These are phyloP conservation scores for Lentinula detonsa DNA, from an alignment of 768 basidiomycete species.

Conservation along the genomic window DNA sequence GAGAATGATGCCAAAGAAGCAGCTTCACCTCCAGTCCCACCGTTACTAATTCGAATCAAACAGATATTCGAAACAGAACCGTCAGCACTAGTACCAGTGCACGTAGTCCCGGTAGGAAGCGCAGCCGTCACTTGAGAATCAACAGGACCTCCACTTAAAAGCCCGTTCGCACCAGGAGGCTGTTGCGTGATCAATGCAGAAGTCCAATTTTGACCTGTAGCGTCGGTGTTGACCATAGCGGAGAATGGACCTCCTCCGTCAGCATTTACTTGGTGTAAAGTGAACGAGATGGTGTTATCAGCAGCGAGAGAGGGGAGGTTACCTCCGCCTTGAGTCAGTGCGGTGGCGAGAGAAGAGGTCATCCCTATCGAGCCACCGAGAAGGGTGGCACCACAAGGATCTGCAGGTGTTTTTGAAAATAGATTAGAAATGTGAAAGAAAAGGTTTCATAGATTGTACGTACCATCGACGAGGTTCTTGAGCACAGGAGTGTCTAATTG, in stretches of 20 bases:
- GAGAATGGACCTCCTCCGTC: conserved; percentile 24
- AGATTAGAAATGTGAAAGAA: background rate
- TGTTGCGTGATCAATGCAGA: conserved; percentile 15
- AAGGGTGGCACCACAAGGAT: conserved; percentile 20
- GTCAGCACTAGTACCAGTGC: conserved; percentile 17
- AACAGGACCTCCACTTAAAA: conserved; percentile 17
- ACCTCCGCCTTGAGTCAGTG: conserved; percentile 13
- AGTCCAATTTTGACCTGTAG: conserved; percentile 18
- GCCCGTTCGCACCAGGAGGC: conserved; percentile 18
- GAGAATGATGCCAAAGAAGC: conserved; percentile 11
- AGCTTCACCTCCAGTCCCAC: conserved; percentile 12
- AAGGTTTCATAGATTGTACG: background rate
- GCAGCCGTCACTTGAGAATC: conserved; percentile 18
- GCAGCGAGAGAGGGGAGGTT: conserved; percentile 17
- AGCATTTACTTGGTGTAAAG: conserved; percentile 22
- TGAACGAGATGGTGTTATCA: conserved; percentile 16
- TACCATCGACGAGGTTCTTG: conserved; percentile 14
- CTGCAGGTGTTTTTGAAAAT: background rate
- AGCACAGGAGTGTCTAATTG: conserved; percentile 20
- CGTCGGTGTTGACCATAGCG: conserved; percentile 20
- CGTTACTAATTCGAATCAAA: conserved; percentile 28
- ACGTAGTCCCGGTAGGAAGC: conserved; percentile 26
- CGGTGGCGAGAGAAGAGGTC: conserved; percentile 9
- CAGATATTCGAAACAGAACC: conserved; percentile 23
- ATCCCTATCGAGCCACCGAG: conserved; percentile 18